Evolutionary conservation across 2,329 filamentous ascomycete genomes (phyloP).

Genomic region (Zalaria obscura): DNA sequence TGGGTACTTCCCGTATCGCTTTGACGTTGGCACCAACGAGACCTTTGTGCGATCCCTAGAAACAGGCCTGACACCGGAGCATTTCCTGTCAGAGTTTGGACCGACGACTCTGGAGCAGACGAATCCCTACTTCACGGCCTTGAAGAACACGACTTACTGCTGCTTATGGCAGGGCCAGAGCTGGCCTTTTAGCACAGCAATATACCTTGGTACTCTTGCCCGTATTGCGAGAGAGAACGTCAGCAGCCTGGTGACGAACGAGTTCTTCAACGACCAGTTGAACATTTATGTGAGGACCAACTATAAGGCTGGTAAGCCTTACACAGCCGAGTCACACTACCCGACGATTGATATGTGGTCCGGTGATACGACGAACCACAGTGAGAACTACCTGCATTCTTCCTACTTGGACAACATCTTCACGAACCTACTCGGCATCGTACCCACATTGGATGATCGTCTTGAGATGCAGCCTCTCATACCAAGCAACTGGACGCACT

Average conservation of each 20-base stretch:
- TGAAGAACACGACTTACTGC: conserved; percentile 17
- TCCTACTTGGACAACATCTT: conserved; percentile 32
- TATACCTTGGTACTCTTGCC: conserved; percentile 27
- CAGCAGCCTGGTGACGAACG: conserved; percentile 20
- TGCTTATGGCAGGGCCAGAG: conserved; percentile 32
- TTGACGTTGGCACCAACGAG: conserved; percentile 24
- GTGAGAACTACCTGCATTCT: conserved; percentile 31
- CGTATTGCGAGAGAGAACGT: conserved; percentile 18
- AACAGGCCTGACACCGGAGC: conserved; percentile 20
- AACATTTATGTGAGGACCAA: conserved; percentile 27
- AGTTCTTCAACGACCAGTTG: conserved; percentile 25
- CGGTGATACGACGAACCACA: conserved; percentile 23
- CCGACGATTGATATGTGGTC: conserved; percentile 23
- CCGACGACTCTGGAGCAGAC: conserved; percentile 29
- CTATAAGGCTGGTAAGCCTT: conserved; percentile 27
- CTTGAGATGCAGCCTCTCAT: conserved; percentile 26
- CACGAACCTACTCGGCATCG: conserved; percentile 27
- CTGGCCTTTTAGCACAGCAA: conserved; percentile 31
- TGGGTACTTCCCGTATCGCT: conserved; percentile 28
- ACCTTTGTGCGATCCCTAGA: conserved; percentile 14
- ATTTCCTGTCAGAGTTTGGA: conserved; percentile 24
- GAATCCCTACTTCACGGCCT: conserved; percentile 25
- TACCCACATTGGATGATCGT: conserved; percentile 23
- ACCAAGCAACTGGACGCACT: conserved; percentile 22
- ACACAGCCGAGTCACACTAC: conserved; percentile 31